Percentiles rank a stretch among this genome's conserved stretches.
Evolutionary conservation across 2,329 filamentous ascomycete species (phyloP).

Genomic region (Huntiella savannae): DNA sequence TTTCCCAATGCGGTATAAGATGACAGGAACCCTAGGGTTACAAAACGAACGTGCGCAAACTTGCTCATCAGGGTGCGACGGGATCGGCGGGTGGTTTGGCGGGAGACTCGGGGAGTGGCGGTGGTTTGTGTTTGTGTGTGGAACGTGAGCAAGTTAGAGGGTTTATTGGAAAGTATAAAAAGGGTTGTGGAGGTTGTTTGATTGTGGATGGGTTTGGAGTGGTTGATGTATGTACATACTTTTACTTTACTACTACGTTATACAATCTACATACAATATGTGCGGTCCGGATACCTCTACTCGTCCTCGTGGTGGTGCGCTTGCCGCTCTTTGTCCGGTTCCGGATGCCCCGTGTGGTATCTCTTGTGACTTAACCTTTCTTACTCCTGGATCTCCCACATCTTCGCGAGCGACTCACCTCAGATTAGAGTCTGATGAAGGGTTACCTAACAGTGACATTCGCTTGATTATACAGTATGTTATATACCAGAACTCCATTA

Average conservation of each 20-base stretch:
- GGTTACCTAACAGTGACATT: slow-evolving; percentile 13
- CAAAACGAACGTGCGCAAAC: slow-evolving; percentile 11
- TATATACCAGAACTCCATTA: background rate
- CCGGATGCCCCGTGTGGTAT: slow-evolving; percentile 7
- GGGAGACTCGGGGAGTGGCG: too few species aligned
- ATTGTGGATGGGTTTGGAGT: too few species aligned
- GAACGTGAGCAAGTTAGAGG: background rate
- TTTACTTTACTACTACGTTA: background rate
- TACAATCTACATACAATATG: slow-evolving; percentile 17
- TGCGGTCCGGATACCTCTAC: slow-evolving; percentile 25
- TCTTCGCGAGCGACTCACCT: slow-evolving; percentile 24
- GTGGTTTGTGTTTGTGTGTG: background rate
- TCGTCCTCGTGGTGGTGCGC: slow-evolving; percentile 25
- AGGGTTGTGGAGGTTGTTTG: background rate
- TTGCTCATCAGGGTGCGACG: slow-evolving; percentile 13
- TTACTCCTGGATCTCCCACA: slow-evolving; percentile 22
- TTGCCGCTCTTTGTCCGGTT: slow-evolving; percentile 23
- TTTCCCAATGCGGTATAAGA: slow-evolving; percentile 6
- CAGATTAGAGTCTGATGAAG: slow-evolving; percentile 20
- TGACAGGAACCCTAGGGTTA: slow-evolving; percentile 8
- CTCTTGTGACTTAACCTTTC: slow-evolving; percentile 25
- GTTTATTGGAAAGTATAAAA: background rate
- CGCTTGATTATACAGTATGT: slow-evolving; percentile 28
- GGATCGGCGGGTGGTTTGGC: slow-evolving; percentile 9
- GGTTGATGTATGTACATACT: background rate